Evolutionary conservation across 2,329 filamentous ascomycete genomes (phyloP).

Genomic region (Pseudocercospora fijiensis): DNA sequence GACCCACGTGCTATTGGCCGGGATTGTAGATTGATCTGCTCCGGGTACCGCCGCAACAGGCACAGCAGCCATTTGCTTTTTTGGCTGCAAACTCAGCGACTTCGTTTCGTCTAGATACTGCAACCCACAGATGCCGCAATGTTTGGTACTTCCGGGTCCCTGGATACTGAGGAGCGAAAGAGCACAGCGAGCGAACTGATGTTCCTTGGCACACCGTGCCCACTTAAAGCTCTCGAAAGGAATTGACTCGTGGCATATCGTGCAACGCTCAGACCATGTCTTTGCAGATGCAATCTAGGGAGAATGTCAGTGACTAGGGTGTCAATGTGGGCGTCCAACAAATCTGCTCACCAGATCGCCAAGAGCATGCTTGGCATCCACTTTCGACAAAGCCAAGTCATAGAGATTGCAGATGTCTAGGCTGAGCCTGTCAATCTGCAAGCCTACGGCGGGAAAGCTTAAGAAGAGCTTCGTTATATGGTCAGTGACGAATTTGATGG

Average conservation of each 20-base stretch:
- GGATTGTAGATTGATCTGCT: slow-evolving; percentile 8
- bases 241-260: slow-evolving; percentile 52
- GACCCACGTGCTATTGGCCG: slow-evolving; percentile 21
- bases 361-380: slow-evolving; percentile 7
- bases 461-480: background rate
- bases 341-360: slow-evolving; percentile 1
- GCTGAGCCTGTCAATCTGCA: slow-evolving; percentile 13
- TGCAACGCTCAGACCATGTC: slow-evolving; percentile 50
- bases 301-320: background rate
- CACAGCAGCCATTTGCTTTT: background rate
- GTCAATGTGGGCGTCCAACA: background rate
- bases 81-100: slow-evolving; percentile 8
- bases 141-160: slow-evolving; percentile 54
- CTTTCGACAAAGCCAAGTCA: slow-evolving; percentile 16
- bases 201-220: slow-evolving; percentile 52
- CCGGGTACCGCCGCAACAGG: slow-evolving; percentile 18
- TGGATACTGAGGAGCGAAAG: slow-evolving; percentile 58
- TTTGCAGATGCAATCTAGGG: slow-evolving; percentile 10
- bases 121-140: slow-evolving; percentile 53
- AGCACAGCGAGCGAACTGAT: slow-evolving; percentile 55
- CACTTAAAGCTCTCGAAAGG: slow-evolving; percentile 49
- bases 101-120: slow-evolving; percentile 50
- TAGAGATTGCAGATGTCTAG: slow-evolving; percentile 12
- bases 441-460: background rate
- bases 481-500: background rate